Evolutionary conservation across 352 stramenopile genomes (phyloP), one percentile per base, ranked within the genome.

Genomic region (Globisporangium uncinulatum): DNA sequence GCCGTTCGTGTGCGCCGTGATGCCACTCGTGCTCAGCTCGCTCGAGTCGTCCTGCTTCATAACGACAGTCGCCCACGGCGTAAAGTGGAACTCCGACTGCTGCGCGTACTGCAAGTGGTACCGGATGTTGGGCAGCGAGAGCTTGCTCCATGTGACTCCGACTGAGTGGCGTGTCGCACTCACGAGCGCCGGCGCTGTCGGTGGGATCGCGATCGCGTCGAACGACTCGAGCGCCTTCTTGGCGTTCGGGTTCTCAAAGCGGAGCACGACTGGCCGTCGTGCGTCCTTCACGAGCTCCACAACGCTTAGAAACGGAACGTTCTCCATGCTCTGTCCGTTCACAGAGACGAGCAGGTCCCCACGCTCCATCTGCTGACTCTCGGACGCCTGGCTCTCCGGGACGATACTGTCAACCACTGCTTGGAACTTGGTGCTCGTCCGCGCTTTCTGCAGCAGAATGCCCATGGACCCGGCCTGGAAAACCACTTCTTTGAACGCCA

Each of bases 331-430:
- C 21, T 88, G 63, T 6, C 69, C 86, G 54, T 93, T 93, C 41
- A 95, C 76, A 0, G 79, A 69, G 15, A 91, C 69, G 0, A 95
- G 63, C 32, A 95, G 46, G 57, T 95, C 83, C n/a, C 80, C 83
- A 0, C 69, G 67, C 8, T 81, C 64, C 24, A 95, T 77, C 49
- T 91, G 63, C 20, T 79, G 67, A 31, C 71, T 89, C 24, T 78
- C 79, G 0, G 75, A 84, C 4, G 86, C 86, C 66, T 94, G 83
- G 44, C 83, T 92, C 11, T 87, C 79, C 0, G 83, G 78, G 24
- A 94, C 79, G 20, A 95, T 73, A 34, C 78, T 93, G 56, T 95
- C 86, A 6, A 95, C 84, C 0, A 90, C 70, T 4, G 82, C 80
- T 51, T 85, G 70, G 43, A 79, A 94, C 54, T 73, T 81, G 51